phyloP scores from a whole-genome alignment of 2,329 filamentous ascomycete genomes.

The Diaporthe ampelina region DNA sequence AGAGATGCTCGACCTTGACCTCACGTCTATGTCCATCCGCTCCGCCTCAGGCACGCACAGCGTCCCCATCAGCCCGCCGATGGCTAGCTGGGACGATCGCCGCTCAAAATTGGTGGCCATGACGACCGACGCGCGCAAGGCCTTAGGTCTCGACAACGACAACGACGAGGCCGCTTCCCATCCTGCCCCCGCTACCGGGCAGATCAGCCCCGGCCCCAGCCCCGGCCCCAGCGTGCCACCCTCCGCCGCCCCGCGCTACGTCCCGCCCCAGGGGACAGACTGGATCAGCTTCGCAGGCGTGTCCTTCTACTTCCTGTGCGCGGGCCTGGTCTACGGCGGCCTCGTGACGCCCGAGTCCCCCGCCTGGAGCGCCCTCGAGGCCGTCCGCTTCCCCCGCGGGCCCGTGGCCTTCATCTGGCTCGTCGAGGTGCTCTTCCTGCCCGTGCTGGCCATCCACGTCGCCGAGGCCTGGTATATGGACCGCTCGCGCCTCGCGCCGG shows the following conservation, averaged over 20 bases:
- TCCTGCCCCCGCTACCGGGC: conserved; percentile 52
- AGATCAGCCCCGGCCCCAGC: conserved; percentile 51
- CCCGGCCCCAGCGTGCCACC: conserved; percentile 51
- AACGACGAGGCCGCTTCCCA: background rate
- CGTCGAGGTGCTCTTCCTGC: conserved; percentile 69
- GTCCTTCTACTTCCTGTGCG: conserved; percentile 61
- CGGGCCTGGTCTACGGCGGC: conserved; percentile 32
- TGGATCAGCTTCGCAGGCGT: conserved; percentile 68
- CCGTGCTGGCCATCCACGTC: conserved; percentile 75
- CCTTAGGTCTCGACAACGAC: conserved; percentile 60
- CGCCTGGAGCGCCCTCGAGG: conserved; percentile 64
- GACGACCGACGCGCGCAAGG: conserved; percentile 67
- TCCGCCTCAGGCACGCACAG: conserved; percentile 62
- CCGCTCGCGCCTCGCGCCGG: conserved; percentile 59
- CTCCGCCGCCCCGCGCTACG: conserved; percentile 56
- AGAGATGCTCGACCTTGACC: conserved; percentile 74
- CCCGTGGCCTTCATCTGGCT: conserved; percentile 70
- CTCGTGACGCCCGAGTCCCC: conserved; percentile 58
- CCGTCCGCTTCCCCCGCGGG: conserved; percentile 67
- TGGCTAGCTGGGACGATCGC: conserved; percentile 77
- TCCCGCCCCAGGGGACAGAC: conserved; percentile 59
- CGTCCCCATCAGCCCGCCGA: conserved; percentile 78
- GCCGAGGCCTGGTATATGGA: conserved; percentile 72
- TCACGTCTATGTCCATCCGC: conserved; percentile 72
- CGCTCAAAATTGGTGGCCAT: conserved; percentile 81